These are phyloP conservation scores for Isabelozyma heimii DNA, from an alignment of 805 yeast genomes.

Conservation along the genomic window DNA sequence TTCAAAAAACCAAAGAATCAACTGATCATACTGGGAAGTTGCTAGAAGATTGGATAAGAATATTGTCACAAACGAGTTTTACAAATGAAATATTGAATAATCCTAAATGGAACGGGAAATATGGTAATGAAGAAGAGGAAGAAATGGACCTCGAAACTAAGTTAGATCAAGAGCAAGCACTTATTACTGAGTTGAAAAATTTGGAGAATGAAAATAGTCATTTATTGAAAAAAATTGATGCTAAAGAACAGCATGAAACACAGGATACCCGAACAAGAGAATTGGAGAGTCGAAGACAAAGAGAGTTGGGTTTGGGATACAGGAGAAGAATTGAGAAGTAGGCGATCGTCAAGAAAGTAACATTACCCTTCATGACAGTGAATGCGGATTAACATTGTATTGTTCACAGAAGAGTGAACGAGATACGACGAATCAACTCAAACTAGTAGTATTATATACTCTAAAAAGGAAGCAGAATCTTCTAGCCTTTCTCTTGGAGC, in stretches of 20 bases:
- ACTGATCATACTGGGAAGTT: conserved; percentile 48
- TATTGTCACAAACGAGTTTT: conserved; percentile 60
- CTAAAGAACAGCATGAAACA: conserved; percentile 10
- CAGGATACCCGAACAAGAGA: conserved; percentile 3
- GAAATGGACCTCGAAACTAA: conserved; percentile 15
- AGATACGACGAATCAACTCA: no score
- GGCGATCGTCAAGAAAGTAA: no score
- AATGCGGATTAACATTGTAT: no score
- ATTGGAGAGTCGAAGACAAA: conserved; percentile 12
- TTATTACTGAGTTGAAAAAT: conserved; percentile 20
- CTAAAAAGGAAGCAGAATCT: no score
- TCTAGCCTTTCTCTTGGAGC: no score
- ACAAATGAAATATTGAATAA: conserved; percentile 47
- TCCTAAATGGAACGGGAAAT: conserved; percentile 36
- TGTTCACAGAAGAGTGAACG: no score
- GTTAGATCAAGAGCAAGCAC: conserved; percentile 16
- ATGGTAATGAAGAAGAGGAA: conserved; percentile 12
- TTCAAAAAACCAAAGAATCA: conserved; percentile 35
- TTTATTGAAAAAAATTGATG: conserved; percentile 16
- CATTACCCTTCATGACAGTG: no score
- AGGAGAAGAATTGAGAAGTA: background rate
- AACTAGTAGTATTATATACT: no score
- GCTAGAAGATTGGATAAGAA: conserved; percentile 58
- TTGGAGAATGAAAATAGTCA: conserved; percentile 25
- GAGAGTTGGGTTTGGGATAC: conserved; percentile 21